Conservation (phyloP, 345 rosid genomes). For the Pugionium dolabratum region DNA sequence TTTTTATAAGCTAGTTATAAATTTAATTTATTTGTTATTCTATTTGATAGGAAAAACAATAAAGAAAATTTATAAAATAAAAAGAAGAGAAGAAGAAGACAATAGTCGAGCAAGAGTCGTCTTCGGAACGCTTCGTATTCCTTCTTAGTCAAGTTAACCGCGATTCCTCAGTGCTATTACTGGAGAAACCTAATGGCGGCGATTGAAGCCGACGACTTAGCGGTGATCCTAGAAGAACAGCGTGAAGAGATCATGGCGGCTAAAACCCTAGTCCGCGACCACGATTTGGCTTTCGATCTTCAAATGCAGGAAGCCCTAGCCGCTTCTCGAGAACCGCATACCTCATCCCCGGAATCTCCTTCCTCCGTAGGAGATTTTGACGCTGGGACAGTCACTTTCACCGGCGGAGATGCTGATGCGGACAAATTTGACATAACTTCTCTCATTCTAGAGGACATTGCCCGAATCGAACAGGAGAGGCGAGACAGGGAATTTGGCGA, state of each 20-base stretch:
- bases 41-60: background rate
- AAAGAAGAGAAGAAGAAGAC: conserved; percentile 8
- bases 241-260: conserved; percentile 53
- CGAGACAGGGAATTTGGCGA: conserved; percentile 47
- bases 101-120: conserved; percentile 4
- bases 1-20: too few species aligned
- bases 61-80: background rate
- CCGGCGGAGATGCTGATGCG: background rate
- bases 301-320: conserved; percentile 64
- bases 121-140: conserved; percentile 8
- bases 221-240: conserved; percentile 43
- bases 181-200: conserved; percentile 3
- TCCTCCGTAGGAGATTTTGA: background rate
- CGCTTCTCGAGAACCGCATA: conserved; percentile 46
- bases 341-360: conserved; percentile 14
- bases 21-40: background rate
- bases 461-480: conserved; percentile 47
- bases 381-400: background rate
- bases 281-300: conserved; percentile 60
- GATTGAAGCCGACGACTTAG: conserved; percentile 33
- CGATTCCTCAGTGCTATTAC: background rate
- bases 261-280: conserved; percentile 47
- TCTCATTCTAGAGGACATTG: conserved; percentile 51
- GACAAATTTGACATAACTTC: conserved; percentile 39
- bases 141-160: conserved; percentile 28